phyloP scores from a whole-genome alignment of 2,329 filamentous ascomycete species.

The Calonectria hawksworthii region DNA sequence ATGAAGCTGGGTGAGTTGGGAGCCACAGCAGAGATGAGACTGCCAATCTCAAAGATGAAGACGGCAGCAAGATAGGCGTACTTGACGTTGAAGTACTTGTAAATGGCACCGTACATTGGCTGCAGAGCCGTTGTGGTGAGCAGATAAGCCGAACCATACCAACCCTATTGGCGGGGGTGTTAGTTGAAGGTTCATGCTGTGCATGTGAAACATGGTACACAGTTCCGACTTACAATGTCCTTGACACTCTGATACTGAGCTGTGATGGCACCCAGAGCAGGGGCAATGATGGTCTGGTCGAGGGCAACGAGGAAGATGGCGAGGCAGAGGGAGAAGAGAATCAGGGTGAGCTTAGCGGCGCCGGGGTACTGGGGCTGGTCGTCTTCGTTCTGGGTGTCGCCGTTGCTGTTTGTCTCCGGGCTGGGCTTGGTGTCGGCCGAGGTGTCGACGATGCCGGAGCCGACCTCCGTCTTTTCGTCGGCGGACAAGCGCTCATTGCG shows the following conservation, averaged over 20 bases:
- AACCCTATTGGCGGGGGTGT: slow-evolving; percentile 53
- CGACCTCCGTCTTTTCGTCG: slow-evolving; percentile 50
- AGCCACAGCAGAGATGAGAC: slow-evolving; percentile 59
- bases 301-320: slow-evolving; percentile 65
- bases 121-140: slow-evolving; percentile 65
- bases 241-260: slow-evolving; percentile 58
- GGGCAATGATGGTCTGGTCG: slow-evolving; percentile 67
- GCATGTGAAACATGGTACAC: background rate
- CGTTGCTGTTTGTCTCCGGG: slow-evolving; percentile 24
- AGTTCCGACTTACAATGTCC: slow-evolving; percentile 56
- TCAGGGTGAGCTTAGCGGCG: slow-evolving; percentile 55
- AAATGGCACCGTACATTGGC: slow-evolving; percentile 64
- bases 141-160: slow-evolving; percentile 65
- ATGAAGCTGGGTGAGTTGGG: slow-evolving; percentile 64
- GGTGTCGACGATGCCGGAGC: slow-evolving; percentile 41
- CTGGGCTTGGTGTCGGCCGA: slow-evolving; percentile 22
- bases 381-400: slow-evolving; percentile 14
- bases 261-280: slow-evolving; percentile 66
- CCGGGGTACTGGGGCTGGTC: slow-evolving; percentile 53
- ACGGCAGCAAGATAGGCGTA: slow-evolving; percentile 58
- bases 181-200: slow-evolving; percentile 14
- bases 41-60: slow-evolving; percentile 61
- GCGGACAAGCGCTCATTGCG: slow-evolving; percentile 43
- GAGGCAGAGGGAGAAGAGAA: slow-evolving; percentile 60
- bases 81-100: slow-evolving; percentile 66